Percentiles rank a stretch among this genome's conserved stretches.
phyloP scores from a whole-genome alignment of 139 green algal species.

The Monoraphidium neglectum region DNA sequence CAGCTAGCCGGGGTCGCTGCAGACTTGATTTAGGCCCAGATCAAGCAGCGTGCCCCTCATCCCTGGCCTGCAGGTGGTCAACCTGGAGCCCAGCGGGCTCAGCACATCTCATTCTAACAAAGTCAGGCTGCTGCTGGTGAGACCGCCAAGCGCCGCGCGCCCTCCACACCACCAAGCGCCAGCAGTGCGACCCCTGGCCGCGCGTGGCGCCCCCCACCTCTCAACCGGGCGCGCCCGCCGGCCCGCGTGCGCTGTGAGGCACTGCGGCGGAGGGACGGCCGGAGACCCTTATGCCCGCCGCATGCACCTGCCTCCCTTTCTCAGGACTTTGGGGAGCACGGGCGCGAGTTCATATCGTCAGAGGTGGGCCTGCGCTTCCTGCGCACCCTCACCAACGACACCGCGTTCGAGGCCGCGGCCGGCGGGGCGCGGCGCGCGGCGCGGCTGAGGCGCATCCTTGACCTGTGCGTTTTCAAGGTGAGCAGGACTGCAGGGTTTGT shows the following conservation, averaged over 20 bases:
- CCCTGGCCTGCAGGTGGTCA: constrained; percentile 55
- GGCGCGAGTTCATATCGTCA: constrained; percentile 83
- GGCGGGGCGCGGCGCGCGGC: background rate
- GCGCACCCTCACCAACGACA: constrained; percentile 53
- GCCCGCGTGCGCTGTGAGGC: background rate
- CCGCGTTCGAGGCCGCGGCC: background rate
- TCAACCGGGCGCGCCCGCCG: background rate
- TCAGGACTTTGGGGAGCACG: constrained; percentile 94
- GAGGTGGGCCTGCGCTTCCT: constrained; percentile 86
- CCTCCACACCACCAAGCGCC: background rate
- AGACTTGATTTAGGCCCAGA: too few relatives aligned
- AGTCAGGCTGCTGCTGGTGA: constrained; percentile 59
- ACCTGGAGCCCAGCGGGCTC: constrained; percentile 62
- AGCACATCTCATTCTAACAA: constrained; percentile 42
- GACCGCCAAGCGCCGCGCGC: background rate
- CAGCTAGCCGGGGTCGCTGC: background rate
- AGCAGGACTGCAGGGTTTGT: background rate
- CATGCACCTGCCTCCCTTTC: constrained; percentile 6
- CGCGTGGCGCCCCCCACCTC: background rate
- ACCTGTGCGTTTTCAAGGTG: constrained; percentile 63
- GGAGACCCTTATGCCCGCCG: background rate
- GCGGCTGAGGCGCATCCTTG: constrained; percentile 41
- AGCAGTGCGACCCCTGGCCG: background rate
- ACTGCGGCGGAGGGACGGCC: background rate
- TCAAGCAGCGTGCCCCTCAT: background rate